Percentiles rank a stretch among this genome's conserved stretches.
These are phyloP conservation scores for Pouteria glomerata DNA, from an alignment of 148 eudicot genomes.

Conservation along the genomic window DNA sequence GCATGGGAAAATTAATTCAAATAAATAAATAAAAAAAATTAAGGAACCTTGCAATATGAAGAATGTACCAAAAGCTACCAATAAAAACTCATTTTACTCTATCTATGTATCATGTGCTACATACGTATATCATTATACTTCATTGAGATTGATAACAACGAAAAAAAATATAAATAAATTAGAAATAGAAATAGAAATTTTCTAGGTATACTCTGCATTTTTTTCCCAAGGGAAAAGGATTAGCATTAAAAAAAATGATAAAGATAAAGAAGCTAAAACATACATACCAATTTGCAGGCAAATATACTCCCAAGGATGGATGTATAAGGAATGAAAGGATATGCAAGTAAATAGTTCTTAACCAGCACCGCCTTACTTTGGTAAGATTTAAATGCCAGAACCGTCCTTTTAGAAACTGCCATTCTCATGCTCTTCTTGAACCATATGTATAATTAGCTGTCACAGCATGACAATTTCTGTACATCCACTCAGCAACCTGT, in stretches of 20 bases:
- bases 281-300: constrained; percentile 83
- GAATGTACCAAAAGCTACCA: not conserved
- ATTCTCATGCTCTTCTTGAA: constrained; percentile 21
- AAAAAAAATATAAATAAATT: not conserved
- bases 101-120: not conserved
- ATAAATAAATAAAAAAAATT: not conserved
- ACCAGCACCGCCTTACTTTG: constrained; percentile 78
- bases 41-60: constrained; percentile 8
- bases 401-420: constrained; percentile 51
- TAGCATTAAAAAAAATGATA: not conserved
- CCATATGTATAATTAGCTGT: constrained; percentile 16
- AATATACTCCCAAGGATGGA: constrained; percentile 71
- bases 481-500: constrained; percentile 16
- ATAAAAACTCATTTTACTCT: not conserved
- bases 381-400: constrained; percentile 59
- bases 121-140: not conserved
- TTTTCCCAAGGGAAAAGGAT: not conserved
- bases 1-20: constrained; percentile 10
- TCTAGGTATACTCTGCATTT: not conserved
- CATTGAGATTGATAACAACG: not conserved
- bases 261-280: constrained; percentile 4
- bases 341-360: constrained; percentile 72
- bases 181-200: not conserved
- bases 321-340: constrained; percentile 80
- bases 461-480: not conserved